These are phyloP conservation scores for Ascosphaera apis DNA, from an alignment of 2,329 filamentous ascomycete species.

Conservation along the genomic window DNA sequence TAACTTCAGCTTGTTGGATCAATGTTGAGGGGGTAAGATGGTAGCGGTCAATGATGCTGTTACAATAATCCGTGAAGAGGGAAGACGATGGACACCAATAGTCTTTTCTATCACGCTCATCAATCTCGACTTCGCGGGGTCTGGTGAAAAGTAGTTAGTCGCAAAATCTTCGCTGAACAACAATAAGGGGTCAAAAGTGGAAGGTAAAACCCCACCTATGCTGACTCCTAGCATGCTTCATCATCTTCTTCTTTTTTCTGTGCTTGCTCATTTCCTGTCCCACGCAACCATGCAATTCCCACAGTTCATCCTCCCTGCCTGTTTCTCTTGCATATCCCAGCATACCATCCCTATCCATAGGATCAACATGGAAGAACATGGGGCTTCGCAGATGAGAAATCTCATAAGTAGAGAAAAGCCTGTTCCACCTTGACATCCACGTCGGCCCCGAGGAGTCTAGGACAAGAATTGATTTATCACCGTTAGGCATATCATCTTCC, in stretches of 20 bases:
- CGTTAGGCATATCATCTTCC: background rate
- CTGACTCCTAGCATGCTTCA: too few species aligned
- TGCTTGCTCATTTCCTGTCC: constrained; percentile 66
- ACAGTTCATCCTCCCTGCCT: constrained; percentile 37
- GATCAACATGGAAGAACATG: constrained; percentile 67
- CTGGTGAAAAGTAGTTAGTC: too few species aligned
- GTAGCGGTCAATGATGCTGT: constrained; percentile 34
- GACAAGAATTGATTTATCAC: constrained; percentile 35
- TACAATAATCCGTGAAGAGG: constrained; percentile 40
- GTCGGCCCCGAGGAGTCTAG: constrained; percentile 38
- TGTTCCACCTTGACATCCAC: constrained; percentile 53
- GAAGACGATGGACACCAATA: constrained; percentile 42
- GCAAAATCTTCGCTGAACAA: too few species aligned
- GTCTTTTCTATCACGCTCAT: constrained; percentile 44
- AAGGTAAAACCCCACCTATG: too few species aligned
- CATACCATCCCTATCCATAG: constrained; percentile 48
- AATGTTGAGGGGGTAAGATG: constrained; percentile 27
- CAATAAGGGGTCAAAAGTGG: too few species aligned
- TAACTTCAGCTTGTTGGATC: constrained; percentile 36
- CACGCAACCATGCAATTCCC: constrained; percentile 50
- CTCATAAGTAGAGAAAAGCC: constrained; percentile 41
- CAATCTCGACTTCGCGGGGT: constrained; percentile 29
- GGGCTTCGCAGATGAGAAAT: constrained; percentile 54
- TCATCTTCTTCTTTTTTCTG: constrained; percentile 39
- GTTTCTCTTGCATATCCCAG: constrained; percentile 43